phyloP scores from a whole-genome alignment of 345 rosid genomes.

The Turnera subulata region DNA sequence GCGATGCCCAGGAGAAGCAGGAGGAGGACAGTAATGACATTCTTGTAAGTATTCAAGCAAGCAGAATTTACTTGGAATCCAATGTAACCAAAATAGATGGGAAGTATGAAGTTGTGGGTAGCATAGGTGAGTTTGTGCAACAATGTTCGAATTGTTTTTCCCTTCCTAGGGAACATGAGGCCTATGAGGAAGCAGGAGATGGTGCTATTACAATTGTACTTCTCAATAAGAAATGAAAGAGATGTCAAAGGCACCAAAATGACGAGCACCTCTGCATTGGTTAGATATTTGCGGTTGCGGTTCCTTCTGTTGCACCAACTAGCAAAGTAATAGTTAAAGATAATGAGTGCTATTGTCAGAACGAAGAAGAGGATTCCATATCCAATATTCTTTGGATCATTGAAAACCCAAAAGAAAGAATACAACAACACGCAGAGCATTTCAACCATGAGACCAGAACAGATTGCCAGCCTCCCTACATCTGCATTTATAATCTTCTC shows the following conservation, averaged over 20 bases:
- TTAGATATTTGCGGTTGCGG: constrained; percentile 50
- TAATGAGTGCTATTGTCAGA: constrained; percentile 28
- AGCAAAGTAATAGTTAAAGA: constrained; percentile 46
- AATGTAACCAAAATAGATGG: constrained; percentile 71
- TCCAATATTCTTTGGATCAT: constrained; percentile 19
- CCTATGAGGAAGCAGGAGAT: constrained; percentile 57
- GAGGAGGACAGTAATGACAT: constrained; percentile 23
- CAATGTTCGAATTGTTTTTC: constrained; percentile 71
- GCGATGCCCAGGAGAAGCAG: constrained; percentile 36
- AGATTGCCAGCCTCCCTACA: constrained; percentile 58
- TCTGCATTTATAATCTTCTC: constrained; percentile 63
- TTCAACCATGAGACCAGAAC: constrained; percentile 54
- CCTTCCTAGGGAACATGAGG: constrained; percentile 70
- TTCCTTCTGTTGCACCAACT: constrained; percentile 55
- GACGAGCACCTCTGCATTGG: constrained; percentile 48
- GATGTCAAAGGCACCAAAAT: constrained; percentile 38
- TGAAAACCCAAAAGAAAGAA: constrained; percentile 18
- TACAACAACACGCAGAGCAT: constrained; percentile 38
- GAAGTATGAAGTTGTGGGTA: constrained; percentile 71
- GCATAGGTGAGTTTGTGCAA: constrained; percentile 52
- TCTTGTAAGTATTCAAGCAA: constrained; percentile 4
- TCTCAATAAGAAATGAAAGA: constrained; percentile 38
- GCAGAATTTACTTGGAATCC: constrained; percentile 59
- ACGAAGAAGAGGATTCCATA: constrained; percentile 25
- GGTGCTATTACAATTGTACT: constrained; percentile 36